A percentile compares a stretch with the other conserved stretches of the same genome.
Conservation (phyloP, 306 rosid species). For the Comarum palustre region DNA sequence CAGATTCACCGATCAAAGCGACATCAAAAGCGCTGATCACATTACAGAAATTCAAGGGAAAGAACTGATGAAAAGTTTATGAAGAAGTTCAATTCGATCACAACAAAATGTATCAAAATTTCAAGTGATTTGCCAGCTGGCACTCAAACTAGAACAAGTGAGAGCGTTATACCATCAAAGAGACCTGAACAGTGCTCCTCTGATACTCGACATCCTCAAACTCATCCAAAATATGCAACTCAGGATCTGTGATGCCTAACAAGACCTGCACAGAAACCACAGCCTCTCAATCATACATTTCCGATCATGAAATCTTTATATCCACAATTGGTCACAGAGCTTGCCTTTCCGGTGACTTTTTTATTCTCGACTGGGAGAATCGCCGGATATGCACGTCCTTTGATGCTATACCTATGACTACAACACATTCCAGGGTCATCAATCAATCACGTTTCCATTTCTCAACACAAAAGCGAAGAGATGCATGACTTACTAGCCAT, state of each 20-base stretch:
- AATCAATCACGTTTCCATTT: not conserved
- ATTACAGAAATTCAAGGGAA: not conserved
- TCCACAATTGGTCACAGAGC: not conserved
- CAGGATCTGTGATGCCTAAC: constrained; percentile 59
- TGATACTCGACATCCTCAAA: constrained; percentile 84
- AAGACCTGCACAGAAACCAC: constrained; percentile 49
- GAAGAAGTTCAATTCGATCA: not conserved
- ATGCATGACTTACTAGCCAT: constrained; percentile 37
- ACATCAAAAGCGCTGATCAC: not conserved
- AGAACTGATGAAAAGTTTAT: no score
- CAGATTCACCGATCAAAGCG: not conserved
- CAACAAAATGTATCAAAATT: not conserved
- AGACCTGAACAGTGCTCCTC: constrained; percentile 58
- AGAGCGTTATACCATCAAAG: constrained; percentile 32
- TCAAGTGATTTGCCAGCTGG: not conserved
- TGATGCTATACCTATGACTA: constrained; percentile 79
- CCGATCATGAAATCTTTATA: not conserved
- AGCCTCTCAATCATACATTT: not conserved
- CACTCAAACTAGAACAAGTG: not conserved
- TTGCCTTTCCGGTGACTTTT: constrained; percentile 63
- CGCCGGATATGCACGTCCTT: constrained; percentile 87
- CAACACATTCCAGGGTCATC: constrained; percentile 8
- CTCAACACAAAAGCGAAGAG: constrained; percentile 5
- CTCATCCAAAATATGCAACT: constrained; percentile 56
- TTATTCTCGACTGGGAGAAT: constrained; percentile 59